Base-by-base conservation (phyloP, 306 rosid species). In the Castanospermum australe region DNA sequence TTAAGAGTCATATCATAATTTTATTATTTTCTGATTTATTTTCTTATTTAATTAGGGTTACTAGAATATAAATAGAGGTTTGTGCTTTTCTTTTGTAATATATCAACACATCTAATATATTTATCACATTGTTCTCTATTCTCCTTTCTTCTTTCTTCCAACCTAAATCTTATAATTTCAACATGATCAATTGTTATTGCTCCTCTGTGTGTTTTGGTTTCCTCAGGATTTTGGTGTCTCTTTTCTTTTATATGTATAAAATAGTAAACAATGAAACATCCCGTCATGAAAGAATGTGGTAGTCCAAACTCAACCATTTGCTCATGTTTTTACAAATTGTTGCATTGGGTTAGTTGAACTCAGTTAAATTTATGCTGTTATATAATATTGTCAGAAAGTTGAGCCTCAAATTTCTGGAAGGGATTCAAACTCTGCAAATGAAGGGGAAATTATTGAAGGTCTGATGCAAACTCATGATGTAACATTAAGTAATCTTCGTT, bases 391-490 rank as follows among this genome's bases (percentile, higher is more conserved):
- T 48, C 84, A 87, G 89, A 76, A 57, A 67, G 89, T 76, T 69
- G 90, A 85, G 63, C 92, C 91, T 83, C 91, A 86, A 75, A 71
- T 73, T 83, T 55, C 83, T 63, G 84, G 76, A 71, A 82, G 87
- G 84, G 83, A 83, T 69, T 64, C 77, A 41, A 45, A 67, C 67
- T 66, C 87, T 48, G 70, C 83, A 55, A 86, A 86, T 72, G 84
- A 87, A 42, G 59, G 83, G 64, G 89, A 84, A 79, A 82, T 83
- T 44, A 78, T 81, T 5, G 96, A 89, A 69, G 89, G 75, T 72
- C 72, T 92, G 28, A 86, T 88, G 92, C 87, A 88, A 73, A 81
- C 84, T 74, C 97, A 90, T 61, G 96, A 92, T 73, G 68, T 85
- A 68, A 87, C 87, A 79, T 79, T 90, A 57, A 90, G 90, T 80